Base-by-base conservation (phyloP, 2,329 filamentous ascomycete genomes). In the Botryotinia convoluta region DNA sequence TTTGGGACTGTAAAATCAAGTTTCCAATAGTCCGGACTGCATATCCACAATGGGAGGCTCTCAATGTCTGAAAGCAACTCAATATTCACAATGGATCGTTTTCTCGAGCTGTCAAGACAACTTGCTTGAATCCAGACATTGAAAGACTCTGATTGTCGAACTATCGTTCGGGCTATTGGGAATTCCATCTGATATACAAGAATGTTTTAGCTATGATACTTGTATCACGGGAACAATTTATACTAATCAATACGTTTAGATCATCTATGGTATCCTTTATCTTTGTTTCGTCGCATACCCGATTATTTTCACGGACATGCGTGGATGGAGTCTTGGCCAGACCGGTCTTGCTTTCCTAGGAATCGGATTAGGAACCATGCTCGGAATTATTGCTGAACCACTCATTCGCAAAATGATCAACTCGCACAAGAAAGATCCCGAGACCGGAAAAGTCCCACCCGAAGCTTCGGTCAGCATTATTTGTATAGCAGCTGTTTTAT, bases 211-310 rank as follows among this genome's bases (percentile, higher is more conserved):
- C 44, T 32, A 39, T 32, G 16, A 7, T 10, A 57, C 12, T 45
- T n/a, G 20, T 26, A 9, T 51, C 44, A 44, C 45, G 35, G 26
- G 20, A 26, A 57, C 22, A 16, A 45, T 18, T 51, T 4, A 44
- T 29, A 35, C 72, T 71, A 59, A 73, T 18, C 9, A 18, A 14
- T 29, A 26, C 20, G n/a, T 12, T 35, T 69, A 79, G 78, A 84
- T 97, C 57, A 89, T 97, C 51, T 97, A 97, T 81, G 93, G 90
- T 29, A 94, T 97, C 59, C 85, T 98, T 1, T 96, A 96, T 79
- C 89, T 97, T 45, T 97, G 93, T 82, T 97, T 97, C 83, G 91
- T 97, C 26, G 93, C 93, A 20, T 97, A 97, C 81, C 94, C 94
- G 0, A 92, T 97, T 74, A 92, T 97, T 73, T 97, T 96, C 82